A percentile compares a stretch with the other conserved stretches of the same genome.
Conservation (phyloP, 805 yeast species). For the Candida bentonensis region DNA sequence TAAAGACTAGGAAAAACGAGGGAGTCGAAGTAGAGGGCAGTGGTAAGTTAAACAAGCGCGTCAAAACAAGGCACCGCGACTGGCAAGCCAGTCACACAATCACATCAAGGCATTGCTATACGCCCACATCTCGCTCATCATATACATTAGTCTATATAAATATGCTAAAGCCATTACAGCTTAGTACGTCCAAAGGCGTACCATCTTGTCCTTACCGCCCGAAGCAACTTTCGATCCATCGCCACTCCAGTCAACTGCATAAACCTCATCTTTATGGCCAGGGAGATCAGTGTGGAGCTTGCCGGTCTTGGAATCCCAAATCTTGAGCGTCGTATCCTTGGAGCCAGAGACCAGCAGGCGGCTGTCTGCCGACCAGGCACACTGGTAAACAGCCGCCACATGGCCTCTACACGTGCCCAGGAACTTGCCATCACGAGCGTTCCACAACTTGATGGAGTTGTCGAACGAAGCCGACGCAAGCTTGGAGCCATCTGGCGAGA, state of each 20-base stretch:
- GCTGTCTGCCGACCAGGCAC: slow-evolving; percentile 95
- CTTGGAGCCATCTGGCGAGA: slow-evolving; percentile 88
- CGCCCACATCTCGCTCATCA: too few relatives aligned
- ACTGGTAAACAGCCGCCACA: slow-evolving; percentile 94
- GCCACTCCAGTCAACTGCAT: slow-evolving; percentile 94
- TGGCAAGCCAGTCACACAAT: too few relatives aligned
- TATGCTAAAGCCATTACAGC: neutral
- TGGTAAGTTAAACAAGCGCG: too few relatives aligned
- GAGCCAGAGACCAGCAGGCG: slow-evolving; percentile 85
- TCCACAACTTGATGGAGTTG: slow-evolving; percentile 92
- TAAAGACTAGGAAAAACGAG: too few relatives aligned
- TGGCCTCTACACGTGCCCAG: slow-evolving; percentile 88
- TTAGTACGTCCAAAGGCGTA: slow-evolving; percentile 72
- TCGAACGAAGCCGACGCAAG: slow-evolving; percentile 91
- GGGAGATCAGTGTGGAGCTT: slow-evolving; percentile 83
- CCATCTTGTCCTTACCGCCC: slow-evolving; percentile 94
- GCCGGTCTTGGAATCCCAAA: slow-evolving; percentile 85
- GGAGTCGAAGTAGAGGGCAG: too few relatives aligned
- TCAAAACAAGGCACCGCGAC: too few relatives aligned
- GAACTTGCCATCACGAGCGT: slow-evolving; percentile 83
- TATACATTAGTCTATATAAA: too few relatives aligned
- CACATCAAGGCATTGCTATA: too few relatives aligned
- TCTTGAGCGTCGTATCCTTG: slow-evolving; percentile 89
- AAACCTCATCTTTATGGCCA: slow-evolving; percentile 92
- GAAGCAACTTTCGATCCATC: slow-evolving; percentile 92